Evolutionary conservation across 148 eudicot species (phyloP).

Genomic region (Cornus kousa): DNA sequence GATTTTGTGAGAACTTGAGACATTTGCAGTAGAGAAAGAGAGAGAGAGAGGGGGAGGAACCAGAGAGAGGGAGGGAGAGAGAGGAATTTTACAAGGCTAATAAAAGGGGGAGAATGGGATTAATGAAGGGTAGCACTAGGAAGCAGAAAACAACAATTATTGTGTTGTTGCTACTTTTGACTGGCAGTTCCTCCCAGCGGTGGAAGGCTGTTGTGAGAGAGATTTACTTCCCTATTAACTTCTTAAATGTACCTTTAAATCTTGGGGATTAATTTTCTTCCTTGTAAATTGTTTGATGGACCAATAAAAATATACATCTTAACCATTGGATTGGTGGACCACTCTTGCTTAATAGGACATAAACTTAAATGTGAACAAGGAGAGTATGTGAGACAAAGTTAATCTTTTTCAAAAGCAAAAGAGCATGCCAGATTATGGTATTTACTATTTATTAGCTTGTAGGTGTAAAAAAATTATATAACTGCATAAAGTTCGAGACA

Average conservation of each 20-base stretch:
- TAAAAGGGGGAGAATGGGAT: slow-evolving; percentile 12
- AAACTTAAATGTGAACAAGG: no score
- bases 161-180: no score
- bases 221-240: not conserved
- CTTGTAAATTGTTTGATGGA: not conserved
- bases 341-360: no score
- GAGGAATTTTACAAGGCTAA: slow-evolving; percentile 16
- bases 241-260: not conserved
- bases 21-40: slow-evolving; percentile 49
- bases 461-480: not conserved
- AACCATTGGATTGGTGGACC: no score
- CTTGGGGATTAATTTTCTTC: not conserved
- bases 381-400: no score
- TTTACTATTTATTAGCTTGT: not conserved
- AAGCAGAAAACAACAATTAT: slow-evolving; percentile 33
- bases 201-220: not conserved
- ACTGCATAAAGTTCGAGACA: not conserved
- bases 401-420: slow-evolving; percentile 13
- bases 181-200: slow-evolving; percentile 15
- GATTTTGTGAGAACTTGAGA: slow-evolving; percentile 59
- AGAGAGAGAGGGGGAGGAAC: slow-evolving; percentile 4
- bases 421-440: slow-evolving; percentile 2
- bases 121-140: slow-evolving; percentile 18
- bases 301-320: not conserved
- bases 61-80: slow-evolving; percentile 14